phyloP scores from a whole-genome alignment of 495 filamentous ascomycete genomes.

The Parathielavia hyrcaniae region DNA sequence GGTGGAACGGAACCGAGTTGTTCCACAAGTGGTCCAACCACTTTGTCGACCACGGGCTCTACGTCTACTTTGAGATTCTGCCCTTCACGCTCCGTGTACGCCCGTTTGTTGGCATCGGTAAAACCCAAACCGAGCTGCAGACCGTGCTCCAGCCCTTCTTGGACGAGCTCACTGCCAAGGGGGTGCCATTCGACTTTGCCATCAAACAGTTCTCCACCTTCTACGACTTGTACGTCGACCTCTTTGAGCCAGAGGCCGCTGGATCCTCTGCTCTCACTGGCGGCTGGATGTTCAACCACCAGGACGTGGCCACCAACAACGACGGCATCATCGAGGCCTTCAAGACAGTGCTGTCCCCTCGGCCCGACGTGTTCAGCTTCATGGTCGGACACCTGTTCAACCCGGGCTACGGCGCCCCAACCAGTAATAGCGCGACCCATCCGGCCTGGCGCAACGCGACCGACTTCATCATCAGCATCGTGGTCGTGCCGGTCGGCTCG shows the following conservation, averaged over 20 bases:
- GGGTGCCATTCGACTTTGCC: neutral
- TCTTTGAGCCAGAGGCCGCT: neutral
- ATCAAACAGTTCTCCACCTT: neutral
- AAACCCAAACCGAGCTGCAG: neutral
- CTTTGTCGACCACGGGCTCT: constrained; percentile 42
- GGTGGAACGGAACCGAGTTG: constrained; percentile 39
- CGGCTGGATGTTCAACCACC: neutral
- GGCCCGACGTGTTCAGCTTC: constrained; percentile 21
- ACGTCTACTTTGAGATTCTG: constrained; percentile 37
- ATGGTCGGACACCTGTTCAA: constrained; percentile 40
- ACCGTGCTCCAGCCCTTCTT: neutral
- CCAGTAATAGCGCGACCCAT: constrained; percentile 42
- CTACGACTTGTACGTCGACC: neutral
- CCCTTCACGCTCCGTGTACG: constrained; percentile 24
- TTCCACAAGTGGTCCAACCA: constrained; percentile 45
- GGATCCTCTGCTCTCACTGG: neutral
- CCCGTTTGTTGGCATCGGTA: constrained; percentile 32
- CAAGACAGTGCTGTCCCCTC: constrained; percentile 23
- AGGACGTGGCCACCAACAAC: constrained; percentile 30
- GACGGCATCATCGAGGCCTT: constrained; percentile 35
- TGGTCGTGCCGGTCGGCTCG: constrained; percentile 14
- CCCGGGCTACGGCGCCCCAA: constrained; percentile 33
- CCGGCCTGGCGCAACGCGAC: constrained; percentile 45
- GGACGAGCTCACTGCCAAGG: neutral
- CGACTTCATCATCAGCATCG: constrained; percentile 22